These are phyloP conservation scores for Plantago lanceolata DNA, from an alignment of 305 asterid genomes.

Conservation along the genomic window DNA sequence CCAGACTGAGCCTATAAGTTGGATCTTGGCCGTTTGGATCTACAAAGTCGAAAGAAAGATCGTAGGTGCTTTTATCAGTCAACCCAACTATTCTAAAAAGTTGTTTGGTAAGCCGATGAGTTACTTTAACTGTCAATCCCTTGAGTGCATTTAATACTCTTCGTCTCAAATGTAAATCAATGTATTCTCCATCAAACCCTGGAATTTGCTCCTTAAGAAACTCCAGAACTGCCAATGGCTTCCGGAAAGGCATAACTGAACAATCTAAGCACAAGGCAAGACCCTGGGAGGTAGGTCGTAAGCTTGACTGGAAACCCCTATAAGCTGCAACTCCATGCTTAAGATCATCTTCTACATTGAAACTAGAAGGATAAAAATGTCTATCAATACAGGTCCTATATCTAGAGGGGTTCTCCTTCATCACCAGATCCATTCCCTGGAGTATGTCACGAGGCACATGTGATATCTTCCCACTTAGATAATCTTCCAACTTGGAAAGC, in stretches of 20 bases:
- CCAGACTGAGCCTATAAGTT: conserved; percentile 32
- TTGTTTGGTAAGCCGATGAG: conserved; percentile 45
- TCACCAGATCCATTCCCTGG: conserved; percentile 60
- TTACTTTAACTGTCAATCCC: conserved; percentile 47
- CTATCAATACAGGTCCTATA: conserved; percentile 36
- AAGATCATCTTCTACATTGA: conserved; percentile 39
- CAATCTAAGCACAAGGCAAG: conserved; percentile 51
- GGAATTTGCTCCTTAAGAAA: conserved; percentile 38
- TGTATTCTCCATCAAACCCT: conserved; percentile 28
- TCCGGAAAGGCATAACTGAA: conserved; percentile 51
- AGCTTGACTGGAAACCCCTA: conserved; percentile 55
- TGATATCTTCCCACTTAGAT: conserved; percentile 35
- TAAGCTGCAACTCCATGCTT: conserved; percentile 47
- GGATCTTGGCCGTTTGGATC: conserved; percentile 36
- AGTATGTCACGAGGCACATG: conserved; percentile 59
- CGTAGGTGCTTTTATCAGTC: conserved; percentile 31
- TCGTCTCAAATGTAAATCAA: conserved; percentile 23
- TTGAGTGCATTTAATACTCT: conserved; percentile 31
- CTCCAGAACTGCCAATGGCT: conserved; percentile 46
- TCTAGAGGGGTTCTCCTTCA: conserved; percentile 65
- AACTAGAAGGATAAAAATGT: conserved; percentile 38
- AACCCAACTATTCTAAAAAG: conserved; percentile 34
- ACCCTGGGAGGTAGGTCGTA: conserved; percentile 59
- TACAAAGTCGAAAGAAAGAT: conserved; percentile 36
- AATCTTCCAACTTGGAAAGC: conserved; percentile 57